Conservation (phyloP, 768 basidiomycete genomes). For the Lentinula boryana region DNA sequence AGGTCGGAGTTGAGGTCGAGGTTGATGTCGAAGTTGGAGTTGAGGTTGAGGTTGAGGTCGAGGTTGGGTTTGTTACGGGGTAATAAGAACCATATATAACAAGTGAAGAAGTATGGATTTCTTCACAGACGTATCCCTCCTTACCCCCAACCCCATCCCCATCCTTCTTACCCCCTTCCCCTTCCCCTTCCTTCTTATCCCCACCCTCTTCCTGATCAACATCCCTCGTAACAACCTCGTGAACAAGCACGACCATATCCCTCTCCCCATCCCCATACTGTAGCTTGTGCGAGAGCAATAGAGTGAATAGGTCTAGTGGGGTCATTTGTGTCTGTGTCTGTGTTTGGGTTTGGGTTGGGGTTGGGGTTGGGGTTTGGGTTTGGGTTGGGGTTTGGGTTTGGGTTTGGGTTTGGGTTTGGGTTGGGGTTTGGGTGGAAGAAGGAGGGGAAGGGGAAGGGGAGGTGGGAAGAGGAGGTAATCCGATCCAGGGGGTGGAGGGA, state of each 20-base stretch:
- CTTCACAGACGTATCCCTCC: constrained; percentile 20
- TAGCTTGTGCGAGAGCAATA: constrained; percentile 65
- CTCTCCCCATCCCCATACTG: constrained; percentile 65
- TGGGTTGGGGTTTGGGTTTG: background rate
- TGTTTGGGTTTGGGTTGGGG: too few relatives aligned
- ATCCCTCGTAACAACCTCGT: constrained; percentile 55
- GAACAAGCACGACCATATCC: constrained; percentile 83
- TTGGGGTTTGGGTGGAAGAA: constrained; percentile 27
- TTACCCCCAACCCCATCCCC: background rate
- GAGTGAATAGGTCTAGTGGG: constrained; percentile 73
- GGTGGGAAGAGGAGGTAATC: background rate
- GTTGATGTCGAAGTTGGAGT: too few relatives aligned
- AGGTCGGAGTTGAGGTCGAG: too few relatives aligned
- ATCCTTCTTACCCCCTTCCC: too few relatives aligned
- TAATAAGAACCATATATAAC: constrained; percentile 45
- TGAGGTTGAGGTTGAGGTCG: too few relatives aligned
- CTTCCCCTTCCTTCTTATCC: too few relatives aligned
- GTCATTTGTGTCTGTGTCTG: too few relatives aligned
- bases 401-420: constrained; percentile 13
- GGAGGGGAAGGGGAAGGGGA: background rate
- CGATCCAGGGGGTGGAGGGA: background rate
- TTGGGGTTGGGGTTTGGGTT: too few relatives aligned
- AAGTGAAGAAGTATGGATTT: constrained; percentile 63
- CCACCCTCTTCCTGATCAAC: background rate
- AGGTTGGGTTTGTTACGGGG: too few relatives aligned